A percentile compares a stretch with the other conserved stretches of the same genome.
Conservation (phyloP, 2,329 filamentous ascomycete genomes). For the Fusarium tupiense region DNA sequence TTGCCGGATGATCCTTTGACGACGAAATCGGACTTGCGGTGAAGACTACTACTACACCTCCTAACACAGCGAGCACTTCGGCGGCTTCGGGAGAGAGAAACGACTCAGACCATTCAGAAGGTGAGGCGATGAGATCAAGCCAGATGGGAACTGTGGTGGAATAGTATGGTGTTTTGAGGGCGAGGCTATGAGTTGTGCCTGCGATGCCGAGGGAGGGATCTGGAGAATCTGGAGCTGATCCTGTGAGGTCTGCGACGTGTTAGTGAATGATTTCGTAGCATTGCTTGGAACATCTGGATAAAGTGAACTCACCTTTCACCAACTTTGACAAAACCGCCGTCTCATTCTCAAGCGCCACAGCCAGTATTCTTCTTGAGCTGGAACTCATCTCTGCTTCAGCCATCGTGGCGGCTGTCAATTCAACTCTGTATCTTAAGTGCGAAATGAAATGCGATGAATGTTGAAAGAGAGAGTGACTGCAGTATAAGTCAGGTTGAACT, state of each 20-base stretch:
- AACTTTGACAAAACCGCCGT: constrained; percentile 59
- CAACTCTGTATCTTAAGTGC: rapidly evolving
- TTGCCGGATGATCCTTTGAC: constrained; percentile 37
- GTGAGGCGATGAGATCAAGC: constrained; percentile 68
- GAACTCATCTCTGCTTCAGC: constrained; percentile 35
- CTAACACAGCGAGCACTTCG: constrained; percentile 70
- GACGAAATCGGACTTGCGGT: constrained; percentile 33
- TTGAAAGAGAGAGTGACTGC: not conserved
- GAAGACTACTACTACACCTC: constrained; percentile 63
- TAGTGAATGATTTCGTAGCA: not conserved
- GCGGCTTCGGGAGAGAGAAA: constrained; percentile 70
- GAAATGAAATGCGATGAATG: not conserved
- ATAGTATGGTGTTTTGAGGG: constrained; percentile 70
- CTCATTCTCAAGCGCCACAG: constrained; percentile 61
- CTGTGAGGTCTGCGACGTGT: constrained; percentile 60
- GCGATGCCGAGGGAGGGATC: constrained; percentile 58
- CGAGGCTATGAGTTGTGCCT: constrained; percentile 66
- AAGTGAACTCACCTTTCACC: constrained; percentile 59
- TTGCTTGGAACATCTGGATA: not conserved
- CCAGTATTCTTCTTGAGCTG: constrained; percentile 61
- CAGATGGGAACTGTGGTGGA: constrained; percentile 69
- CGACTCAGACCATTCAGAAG: constrained; percentile 64
- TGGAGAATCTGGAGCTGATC: constrained; percentile 51
- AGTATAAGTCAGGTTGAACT: not conserved
- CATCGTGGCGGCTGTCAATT: constrained; percentile 3